phyloP scores from a whole-genome alignment of 108 stramenopile genomes.

The Nitzschia sp. region DNA sequence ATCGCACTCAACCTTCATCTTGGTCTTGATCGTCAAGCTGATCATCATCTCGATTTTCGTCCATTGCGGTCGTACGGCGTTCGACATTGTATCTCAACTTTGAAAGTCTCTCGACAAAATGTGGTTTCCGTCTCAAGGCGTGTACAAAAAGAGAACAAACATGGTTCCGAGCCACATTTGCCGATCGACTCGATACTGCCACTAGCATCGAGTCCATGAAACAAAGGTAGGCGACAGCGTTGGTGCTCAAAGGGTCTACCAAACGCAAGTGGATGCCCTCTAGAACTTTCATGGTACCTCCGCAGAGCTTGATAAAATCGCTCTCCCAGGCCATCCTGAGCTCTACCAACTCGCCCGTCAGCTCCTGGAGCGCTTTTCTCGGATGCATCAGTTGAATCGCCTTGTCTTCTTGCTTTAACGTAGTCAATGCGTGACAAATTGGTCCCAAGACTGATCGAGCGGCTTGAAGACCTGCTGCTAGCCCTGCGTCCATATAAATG shows the following conservation, averaged over 20 bases:
- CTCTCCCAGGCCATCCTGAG: conserved; percentile 15
- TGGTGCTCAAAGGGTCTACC: neutral
- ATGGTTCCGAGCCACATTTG: conserved; percentile 11
- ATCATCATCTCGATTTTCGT: no score
- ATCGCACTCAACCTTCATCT: no score
- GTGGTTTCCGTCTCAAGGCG: neutral
- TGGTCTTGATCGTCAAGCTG: no score
- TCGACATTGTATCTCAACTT: neutral
- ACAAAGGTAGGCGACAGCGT: neutral
- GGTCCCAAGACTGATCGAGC: conserved; percentile 32
- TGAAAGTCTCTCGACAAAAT: neutral
- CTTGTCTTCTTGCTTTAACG: conserved; percentile 1
- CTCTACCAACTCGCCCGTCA: conserved; percentile 31
- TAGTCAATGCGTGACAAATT: conserved; percentile 14
- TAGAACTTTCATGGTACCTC: neutral
- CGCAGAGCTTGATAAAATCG: neutral
- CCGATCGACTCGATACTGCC: conserved; percentile 13
- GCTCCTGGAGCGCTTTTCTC: conserved; percentile 44
- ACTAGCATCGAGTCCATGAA: conserved; percentile 8
- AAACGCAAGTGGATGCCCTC: conserved; percentile 2
- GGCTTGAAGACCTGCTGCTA: conserved; percentile 39
- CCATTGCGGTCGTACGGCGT: no score
- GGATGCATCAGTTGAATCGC: conserved; percentile 41
- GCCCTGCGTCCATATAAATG: conserved; percentile 48
- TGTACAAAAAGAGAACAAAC: conserved; percentile 15